These are phyloP conservation scores for Pseudofabraea citricarpa DNA, from an alignment of 2,329 filamentous ascomycete genomes.

Conservation along the genomic window DNA sequence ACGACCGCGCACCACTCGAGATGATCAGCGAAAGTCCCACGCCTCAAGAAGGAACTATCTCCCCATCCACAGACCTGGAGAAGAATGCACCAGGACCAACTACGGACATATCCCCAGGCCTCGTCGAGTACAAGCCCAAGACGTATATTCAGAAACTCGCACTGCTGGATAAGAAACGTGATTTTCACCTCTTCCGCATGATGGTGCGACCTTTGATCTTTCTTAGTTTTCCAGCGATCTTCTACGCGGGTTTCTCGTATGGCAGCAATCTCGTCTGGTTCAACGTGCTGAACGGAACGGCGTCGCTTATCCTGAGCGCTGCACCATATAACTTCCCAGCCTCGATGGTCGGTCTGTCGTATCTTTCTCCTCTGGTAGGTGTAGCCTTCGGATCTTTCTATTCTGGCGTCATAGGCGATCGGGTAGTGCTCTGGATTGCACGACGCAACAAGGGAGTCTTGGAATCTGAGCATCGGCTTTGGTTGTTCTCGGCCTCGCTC, in stretches of 20 bases:
- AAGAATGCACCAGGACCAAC: slow-evolving; percentile 4
- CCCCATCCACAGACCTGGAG: slow-evolving; percentile 11
- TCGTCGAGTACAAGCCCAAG: slow-evolving; percentile 14
- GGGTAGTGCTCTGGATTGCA: slow-evolving; percentile 30
- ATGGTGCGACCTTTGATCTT: slow-evolving; percentile 24
- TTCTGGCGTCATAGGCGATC: slow-evolving; percentile 25
- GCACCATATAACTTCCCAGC: slow-evolving; percentile 31
- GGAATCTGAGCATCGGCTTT: slow-evolving; percentile 28
- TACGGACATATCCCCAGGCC: slow-evolving; percentile 1
- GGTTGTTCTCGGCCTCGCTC: slow-evolving; percentile 28
- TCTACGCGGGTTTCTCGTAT: slow-evolving; percentile 31
- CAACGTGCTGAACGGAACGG: slow-evolving; percentile 31
- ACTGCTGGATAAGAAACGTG: slow-evolving; percentile 18
- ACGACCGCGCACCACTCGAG: slow-evolving; percentile 16
- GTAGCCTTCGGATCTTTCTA: slow-evolving; percentile 22
- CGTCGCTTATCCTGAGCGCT: slow-evolving; percentile 25
- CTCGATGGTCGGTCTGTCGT: slow-evolving; percentile 28
- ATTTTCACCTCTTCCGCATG: slow-evolving; percentile 25
- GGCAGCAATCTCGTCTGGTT: slow-evolving; percentile 31
- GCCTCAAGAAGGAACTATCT: slow-evolving; percentile 6
- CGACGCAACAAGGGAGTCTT: slow-evolving; percentile 35
- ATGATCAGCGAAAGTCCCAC: slow-evolving; percentile 7
- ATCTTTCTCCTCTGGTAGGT: slow-evolving; percentile 26
- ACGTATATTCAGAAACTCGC: slow-evolving; percentile 22
- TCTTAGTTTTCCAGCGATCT: slow-evolving; percentile 28